Evolutionary conservation across 306 rosid genomes (phyloP), one percentile per base, ranked within the genome.

Genomic region (Lotus japonicus): DNA sequence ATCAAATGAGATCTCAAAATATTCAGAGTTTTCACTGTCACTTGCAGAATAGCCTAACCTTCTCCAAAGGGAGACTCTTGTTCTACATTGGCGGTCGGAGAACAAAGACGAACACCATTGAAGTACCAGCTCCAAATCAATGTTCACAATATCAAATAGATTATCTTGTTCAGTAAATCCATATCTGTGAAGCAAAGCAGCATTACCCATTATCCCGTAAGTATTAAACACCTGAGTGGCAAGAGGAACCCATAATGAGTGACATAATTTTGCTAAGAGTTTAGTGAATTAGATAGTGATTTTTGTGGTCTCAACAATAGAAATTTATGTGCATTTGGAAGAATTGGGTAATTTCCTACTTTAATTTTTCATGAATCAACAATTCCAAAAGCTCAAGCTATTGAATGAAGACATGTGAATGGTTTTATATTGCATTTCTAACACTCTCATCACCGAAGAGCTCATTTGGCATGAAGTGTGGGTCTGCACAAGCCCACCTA

Each of bases 181-280:
- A 15, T 90, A 92, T 79, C 98, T 84, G 70, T 92, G 94, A 71
- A 92, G 97, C 81, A 92, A 79, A 50, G 96, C 98, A 57, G 97
- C 98, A 70, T 92, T 92, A 15, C 97, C 94, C 82, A 83, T 7
- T 45, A 73, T 55, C n/a, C 98, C 97, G 2, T 92, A 92, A 21
- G 97, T 92, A 75, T 90, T 92, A 62, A 83, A 92, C 60, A 92
- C 89, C 97, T 89, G 85, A 71, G 3, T 65, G 45, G 38, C 56
- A 54, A 31, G 64, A 62, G 52, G 14, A 73, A 33, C 28, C 35
- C 11, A 7, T 14, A 21, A 50, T 31, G 1, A 31, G 36, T 26
- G 33, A 26, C 23, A 26, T 26, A 21, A 26, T 26, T 3, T 26
- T 26, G 33, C 4, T 4, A 26, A 26, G 33, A 26, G 2, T 26